phyloP scores from a whole-genome alignment of 2,329 filamentous ascomycete species.

The Aspergillus neoniger region DNA sequence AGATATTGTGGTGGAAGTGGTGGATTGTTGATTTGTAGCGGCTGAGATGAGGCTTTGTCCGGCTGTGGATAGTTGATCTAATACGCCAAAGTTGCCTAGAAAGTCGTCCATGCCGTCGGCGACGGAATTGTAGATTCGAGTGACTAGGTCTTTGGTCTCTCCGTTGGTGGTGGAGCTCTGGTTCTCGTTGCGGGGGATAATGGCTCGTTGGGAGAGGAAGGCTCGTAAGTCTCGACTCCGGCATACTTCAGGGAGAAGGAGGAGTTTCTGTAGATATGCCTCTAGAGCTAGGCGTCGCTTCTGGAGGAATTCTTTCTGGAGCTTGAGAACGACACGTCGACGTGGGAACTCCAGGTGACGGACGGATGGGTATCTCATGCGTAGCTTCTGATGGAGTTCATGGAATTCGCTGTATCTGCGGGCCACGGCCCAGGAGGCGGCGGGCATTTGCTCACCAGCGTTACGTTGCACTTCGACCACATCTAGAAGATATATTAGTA shows the following conservation, averaged over 20 bases:
- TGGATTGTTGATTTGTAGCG: constrained; percentile 56
- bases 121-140: constrained; percentile 92
- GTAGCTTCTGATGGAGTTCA: constrained; percentile 86
- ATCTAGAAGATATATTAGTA: constrained; percentile 50
- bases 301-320: constrained; percentile 92
- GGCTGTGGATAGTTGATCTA: constrained; percentile 90
- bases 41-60: constrained; percentile 75
- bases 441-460: constrained; percentile 92
- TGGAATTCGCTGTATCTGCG: constrained; percentile 96
- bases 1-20: not conserved
- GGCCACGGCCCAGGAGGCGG: constrained; percentile 92
- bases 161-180: constrained; percentile 57
- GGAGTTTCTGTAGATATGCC: constrained; percentile 76
- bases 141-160: constrained; percentile 79
- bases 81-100: constrained; percentile 88
- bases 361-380: constrained; percentile 82
- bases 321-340: constrained; percentile 89
- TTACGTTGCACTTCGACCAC: constrained; percentile 87
- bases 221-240: constrained; percentile 87
- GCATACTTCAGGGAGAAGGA: constrained; percentile 88
- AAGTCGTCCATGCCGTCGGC: constrained; percentile 98
- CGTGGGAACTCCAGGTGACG: constrained; percentile 89
- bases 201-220: constrained; percentile 85
- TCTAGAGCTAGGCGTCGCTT: constrained; percentile 84
- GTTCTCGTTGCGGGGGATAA: constrained; percentile 66